These are phyloP conservation scores for Saccharomyces kudriavzevii DNA, from an alignment of 805 yeast species.

Conservation along the genomic window DNA sequence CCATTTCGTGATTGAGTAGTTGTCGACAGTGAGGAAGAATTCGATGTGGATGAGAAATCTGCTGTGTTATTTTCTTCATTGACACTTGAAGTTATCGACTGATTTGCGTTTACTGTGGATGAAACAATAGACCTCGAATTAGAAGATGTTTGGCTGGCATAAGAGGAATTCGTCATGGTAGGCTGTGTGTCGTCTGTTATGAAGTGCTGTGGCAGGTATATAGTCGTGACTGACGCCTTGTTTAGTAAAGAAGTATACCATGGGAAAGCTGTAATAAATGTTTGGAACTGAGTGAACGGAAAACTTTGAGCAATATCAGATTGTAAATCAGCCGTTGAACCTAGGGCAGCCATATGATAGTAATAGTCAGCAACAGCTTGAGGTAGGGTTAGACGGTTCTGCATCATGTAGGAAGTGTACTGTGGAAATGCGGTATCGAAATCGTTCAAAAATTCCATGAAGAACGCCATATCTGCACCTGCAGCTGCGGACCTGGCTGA, in stretches of 20 bases:
- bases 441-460: conserved; percentile 29
- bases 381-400: conserved; percentile 29
- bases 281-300: conserved; percentile 32
- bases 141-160: background rate
- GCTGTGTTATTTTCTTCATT: background rate
- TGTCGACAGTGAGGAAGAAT: background rate
- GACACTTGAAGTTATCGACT: background rate
- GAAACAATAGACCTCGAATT: background rate
- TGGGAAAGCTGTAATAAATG: conserved; percentile 30
- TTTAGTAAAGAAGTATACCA: conserved; percentile 24
- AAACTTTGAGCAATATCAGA: conserved; percentile 25
- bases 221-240: conserved; percentile 15
- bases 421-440: conserved; percentile 20
- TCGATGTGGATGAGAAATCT: background rate
- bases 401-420: conserved; percentile 33
- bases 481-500: conserved; percentile 28
- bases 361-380: conserved; percentile 30
- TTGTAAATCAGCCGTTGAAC: conserved; percentile 20
- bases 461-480: conserved; percentile 25
- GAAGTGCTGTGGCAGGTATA: conserved; percentile 24
- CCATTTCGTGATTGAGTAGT: background rate
- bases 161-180: background rate
- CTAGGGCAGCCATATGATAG: conserved; percentile 22
- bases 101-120: background rate
- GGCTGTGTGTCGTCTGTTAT: background rate